Percentiles rank a stretch among this genome's conserved stretches.
Evolutionary conservation across 805 yeast genomes (phyloP).

Genomic region (Starmerella ratchasimensis): DNA sequence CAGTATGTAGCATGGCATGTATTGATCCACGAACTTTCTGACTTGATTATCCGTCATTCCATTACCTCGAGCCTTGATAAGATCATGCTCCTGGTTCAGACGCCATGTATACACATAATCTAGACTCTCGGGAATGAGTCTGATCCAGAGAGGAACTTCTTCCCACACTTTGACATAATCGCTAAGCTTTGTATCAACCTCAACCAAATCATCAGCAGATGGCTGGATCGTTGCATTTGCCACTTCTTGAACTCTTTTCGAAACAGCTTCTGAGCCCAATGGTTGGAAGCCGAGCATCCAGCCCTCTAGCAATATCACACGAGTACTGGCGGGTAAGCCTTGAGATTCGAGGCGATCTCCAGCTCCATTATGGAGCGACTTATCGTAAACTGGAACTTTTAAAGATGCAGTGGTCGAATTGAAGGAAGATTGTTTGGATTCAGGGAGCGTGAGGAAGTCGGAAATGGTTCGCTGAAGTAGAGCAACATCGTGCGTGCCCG

Average conservation of each 20-base stretch:
- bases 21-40: constrained; percentile 53
- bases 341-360: constrained; percentile 49
- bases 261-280: constrained; percentile 19
- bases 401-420: constrained; percentile 18
- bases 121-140: constrained; percentile 45
- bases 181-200: constrained; percentile 40
- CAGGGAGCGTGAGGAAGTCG: constrained; percentile 11
- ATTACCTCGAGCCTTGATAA: constrained; percentile 39
- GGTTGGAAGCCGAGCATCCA: constrained; percentile 79
- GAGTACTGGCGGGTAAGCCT: constrained; percentile 29
- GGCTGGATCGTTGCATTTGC: constrained; percentile 18
- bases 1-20: constrained; percentile 71
- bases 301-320: constrained; percentile 73
- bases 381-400: constrained; percentile 60
- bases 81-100: constrained; percentile 50
- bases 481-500: constrained; percentile 79
- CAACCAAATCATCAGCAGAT: constrained; percentile 17
- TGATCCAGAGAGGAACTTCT: constrained; percentile 45
- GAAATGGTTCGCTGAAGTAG: constrained; percentile 30
- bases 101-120: constrained; percentile 68
- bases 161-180: constrained; percentile 44
- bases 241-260: neutral
- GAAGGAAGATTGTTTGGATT: no score
- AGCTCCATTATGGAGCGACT: constrained; percentile 51
- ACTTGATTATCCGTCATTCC: constrained; percentile 80